These are phyloP conservation scores for Dysphania ambrosioides DNA, from an alignment of 148 eudicot genomes.

Conservation along the genomic window DNA sequence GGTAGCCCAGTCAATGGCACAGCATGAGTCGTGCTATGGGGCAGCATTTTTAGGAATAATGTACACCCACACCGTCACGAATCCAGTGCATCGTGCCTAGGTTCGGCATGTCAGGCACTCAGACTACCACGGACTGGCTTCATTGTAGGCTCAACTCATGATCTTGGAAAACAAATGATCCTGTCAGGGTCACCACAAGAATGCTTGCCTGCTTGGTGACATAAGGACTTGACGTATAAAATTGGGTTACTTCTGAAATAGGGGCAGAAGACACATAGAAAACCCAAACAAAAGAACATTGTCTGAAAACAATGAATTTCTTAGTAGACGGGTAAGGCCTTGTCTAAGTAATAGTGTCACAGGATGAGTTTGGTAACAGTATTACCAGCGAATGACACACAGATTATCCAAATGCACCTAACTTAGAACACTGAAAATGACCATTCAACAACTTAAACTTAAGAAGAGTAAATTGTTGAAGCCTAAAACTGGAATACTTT, in stretches of 20 bases:
- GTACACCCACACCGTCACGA: background rate
- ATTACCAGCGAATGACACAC: background rate
- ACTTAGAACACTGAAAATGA: constrained; percentile 11
- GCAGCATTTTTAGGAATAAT: background rate
- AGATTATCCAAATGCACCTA: background rate
- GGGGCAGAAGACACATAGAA: background rate
- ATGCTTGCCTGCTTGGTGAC: background rate
- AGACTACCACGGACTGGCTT: background rate
- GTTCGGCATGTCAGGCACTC: background rate
- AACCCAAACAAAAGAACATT: background rate
- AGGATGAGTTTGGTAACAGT: background rate
- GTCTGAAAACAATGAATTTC: background rate
- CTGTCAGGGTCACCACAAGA: too few relatives aligned
- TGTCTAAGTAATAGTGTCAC: background rate
- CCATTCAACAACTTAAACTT: constrained; percentile 1
- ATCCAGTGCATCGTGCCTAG: background rate
- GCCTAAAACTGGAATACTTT: constrained; percentile 3
- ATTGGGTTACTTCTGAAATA: background rate
- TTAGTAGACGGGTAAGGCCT: background rate
- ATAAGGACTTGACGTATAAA: background rate
- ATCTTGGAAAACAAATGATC: too few relatives aligned
- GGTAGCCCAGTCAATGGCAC: background rate
- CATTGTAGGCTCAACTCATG: background rate
- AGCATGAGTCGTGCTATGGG: background rate
- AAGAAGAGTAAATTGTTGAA: constrained; percentile 1